A percentile compares a stretch with the other conserved stretches of the same genome.
These are phyloP conservation scores for Amaranthus palmeri DNA, from an alignment of 148 eudicot genomes.

Conservation along the genomic window DNA sequence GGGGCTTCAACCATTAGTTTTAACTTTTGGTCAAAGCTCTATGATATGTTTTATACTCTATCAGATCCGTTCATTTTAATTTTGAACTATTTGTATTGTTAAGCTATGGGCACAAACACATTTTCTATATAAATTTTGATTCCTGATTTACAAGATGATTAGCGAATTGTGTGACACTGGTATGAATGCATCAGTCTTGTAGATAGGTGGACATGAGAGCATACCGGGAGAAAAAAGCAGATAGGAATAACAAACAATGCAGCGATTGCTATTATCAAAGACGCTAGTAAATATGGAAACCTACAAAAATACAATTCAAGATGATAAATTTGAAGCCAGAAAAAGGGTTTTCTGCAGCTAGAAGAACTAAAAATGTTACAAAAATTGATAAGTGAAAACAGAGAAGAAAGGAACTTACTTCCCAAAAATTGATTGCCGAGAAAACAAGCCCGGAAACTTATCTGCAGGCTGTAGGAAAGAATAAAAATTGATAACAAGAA, in stretches of 20 bases:
- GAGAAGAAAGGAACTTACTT: conserved; percentile 25
- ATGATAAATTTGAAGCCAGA: not conserved
- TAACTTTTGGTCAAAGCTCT: too few species aligned
- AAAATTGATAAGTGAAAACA: not conserved
- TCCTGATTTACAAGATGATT: too few species aligned
- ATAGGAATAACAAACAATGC: conserved; percentile 28
- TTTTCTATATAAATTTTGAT: too few species aligned
- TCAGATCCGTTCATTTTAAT: too few species aligned
- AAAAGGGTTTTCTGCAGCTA: not conserved
- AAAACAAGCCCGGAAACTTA: conserved; percentile 39
- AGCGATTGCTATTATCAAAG: conserved; percentile 38
- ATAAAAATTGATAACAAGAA: not conserved
- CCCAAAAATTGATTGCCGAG: conserved; percentile 43
- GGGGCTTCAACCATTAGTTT: too few species aligned
- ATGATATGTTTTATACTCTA: too few species aligned
- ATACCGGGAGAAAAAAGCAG: conserved; percentile 49
- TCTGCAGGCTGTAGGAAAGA: conserved; percentile 44
- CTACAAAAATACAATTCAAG: conserved; percentile 19
- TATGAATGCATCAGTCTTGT: too few species aligned
- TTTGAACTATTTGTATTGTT: too few species aligned
- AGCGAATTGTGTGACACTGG: too few species aligned
- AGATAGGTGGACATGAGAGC: not conserved
- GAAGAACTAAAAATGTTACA: not conserved
- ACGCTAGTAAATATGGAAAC: conserved; percentile 48
- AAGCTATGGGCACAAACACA: too few species aligned